Evolutionary conservation across 306 rosid genomes (phyloP), one percentile per base, ranked within the genome.

Genomic region (Nissolia schottii): DNA sequence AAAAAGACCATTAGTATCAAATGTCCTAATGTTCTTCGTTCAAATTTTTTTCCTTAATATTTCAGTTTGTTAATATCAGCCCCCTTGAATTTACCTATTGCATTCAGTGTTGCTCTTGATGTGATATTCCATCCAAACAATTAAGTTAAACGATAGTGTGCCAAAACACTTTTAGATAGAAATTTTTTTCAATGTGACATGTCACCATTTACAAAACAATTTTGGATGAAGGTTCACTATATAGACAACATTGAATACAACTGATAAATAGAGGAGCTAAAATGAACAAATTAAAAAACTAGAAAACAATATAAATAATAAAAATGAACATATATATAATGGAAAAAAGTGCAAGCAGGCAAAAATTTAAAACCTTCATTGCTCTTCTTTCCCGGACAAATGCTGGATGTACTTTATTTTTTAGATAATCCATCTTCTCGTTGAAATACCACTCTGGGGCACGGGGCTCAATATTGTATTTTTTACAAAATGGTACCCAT

Each of bases 371-470:
- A 32, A 93, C 98, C 98, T 93, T 93, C 89, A 93, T 93, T 65
- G 97, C 97, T 54, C 98, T 92, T 50, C 98, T 87, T 80, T 90
- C 98, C 89, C 96, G 86, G 48, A 90, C 96, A 83, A 93, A 93
- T 43, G 90, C 86, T 3, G 94, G 98, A 56, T 93, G 94, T 15
- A 93, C 97, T 89, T 93, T 93, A 51, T 90, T 85, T 83, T 82
- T 93, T 77, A 93, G 76, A 79, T 93, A 90, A 83, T 93, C 97
- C 3, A 93, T 89, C 78, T 90, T 93, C 88, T 69, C 97, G 40
- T 75, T 81, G 62, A 93, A 90, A 70, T 90, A 93, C 96, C 96
- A 93, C 63, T 93, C 98, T 7, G 98, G 98, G 54, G 98, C 98
- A 9, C 96, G 87, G 31, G 97, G 97, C 71, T 93, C 98, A n/a